Evolutionary conservation across 78 protist species (phyloP).

Genomic region (Pigoraptor vietnamica): DNA sequence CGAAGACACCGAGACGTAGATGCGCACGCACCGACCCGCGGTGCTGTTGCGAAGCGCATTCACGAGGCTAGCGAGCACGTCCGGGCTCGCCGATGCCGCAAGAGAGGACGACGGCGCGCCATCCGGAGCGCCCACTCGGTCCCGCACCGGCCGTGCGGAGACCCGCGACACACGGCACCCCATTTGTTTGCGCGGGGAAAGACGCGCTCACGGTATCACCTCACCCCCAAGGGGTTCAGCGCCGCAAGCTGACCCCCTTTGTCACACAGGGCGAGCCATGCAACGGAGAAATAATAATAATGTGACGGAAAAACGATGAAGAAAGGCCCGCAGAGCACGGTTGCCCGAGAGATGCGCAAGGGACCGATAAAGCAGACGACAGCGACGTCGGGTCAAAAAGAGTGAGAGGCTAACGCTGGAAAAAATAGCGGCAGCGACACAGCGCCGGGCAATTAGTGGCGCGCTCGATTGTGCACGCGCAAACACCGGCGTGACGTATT

Average conservation of each 20-base stretch:
- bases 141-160: background rate
- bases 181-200: too few relatives aligned
- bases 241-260: too few relatives aligned
- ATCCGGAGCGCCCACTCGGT: background rate
- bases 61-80: background rate
- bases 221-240: too few relatives aligned
- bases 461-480: too few relatives aligned
- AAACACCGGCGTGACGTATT: too few relatives aligned
- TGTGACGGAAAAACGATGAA: too few relatives aligned
- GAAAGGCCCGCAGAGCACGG: too few relatives aligned
- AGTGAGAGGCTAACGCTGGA: background rate
- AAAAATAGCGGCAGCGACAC: background rate
- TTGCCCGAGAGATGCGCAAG: background rate
- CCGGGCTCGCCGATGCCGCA: background rate
- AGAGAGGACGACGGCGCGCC: background rate
- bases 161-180: background rate
- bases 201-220: too few relatives aligned
- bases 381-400: background rate
- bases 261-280: too few relatives aligned
- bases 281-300: too few relatives aligned
- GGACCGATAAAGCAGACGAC: background rate
- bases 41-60: background rate
- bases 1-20: background rate
- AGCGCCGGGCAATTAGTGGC: too few relatives aligned
- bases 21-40: background rate